phyloP scores from a whole-genome alignment of 1,284 basidiomycete species.

The Mycena sp. region DNA sequence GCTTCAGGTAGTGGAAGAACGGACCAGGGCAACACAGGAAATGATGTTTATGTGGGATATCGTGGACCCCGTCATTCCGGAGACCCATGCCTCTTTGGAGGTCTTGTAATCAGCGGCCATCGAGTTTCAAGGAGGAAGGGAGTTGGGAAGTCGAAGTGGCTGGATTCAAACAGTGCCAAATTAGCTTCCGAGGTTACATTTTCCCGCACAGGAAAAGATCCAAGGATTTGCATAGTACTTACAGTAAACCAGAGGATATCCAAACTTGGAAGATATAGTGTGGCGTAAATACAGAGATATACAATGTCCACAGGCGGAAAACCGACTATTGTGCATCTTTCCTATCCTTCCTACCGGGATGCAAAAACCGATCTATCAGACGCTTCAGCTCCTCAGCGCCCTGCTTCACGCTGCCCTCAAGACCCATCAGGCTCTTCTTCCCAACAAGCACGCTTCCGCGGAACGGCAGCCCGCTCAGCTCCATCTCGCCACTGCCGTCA shows the following conservation, averaged over 20 bases:
- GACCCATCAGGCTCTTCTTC: conserved; percentile 55
- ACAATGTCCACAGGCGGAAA: no score
- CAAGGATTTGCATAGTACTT: background rate
- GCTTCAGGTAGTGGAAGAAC: conserved; percentile 41
- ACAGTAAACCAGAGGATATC: no score
- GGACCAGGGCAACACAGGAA: conserved; percentile 76
- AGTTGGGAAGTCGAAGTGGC: no score
- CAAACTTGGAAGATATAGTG: no score
- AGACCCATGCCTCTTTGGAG: conserved; percentile 90
- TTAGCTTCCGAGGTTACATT: no score
- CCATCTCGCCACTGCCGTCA: conserved; percentile 55
- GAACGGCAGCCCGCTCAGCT: conserved; percentile 71
- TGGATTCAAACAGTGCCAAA: no score
- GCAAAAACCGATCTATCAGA: conserved; percentile 8
- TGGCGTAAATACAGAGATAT: background rate
- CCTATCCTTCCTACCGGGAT: no score
- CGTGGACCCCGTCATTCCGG: conserved; percentile 81
- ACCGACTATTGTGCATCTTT: no score
- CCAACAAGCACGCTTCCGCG: conserved; percentile 71
- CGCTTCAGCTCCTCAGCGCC: conserved; percentile 9
- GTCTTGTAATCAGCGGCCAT: conserved; percentile 56
- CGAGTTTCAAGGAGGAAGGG: background rate
- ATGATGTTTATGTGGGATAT: conserved; percentile 81
- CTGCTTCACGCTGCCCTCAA: conserved; percentile 1
- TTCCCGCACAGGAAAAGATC: background rate